These are phyloP conservation scores for Zymoseptoria tritici DNA, from an alignment of 2,329 filamentous ascomycete genomes.

Conservation along the genomic window DNA sequence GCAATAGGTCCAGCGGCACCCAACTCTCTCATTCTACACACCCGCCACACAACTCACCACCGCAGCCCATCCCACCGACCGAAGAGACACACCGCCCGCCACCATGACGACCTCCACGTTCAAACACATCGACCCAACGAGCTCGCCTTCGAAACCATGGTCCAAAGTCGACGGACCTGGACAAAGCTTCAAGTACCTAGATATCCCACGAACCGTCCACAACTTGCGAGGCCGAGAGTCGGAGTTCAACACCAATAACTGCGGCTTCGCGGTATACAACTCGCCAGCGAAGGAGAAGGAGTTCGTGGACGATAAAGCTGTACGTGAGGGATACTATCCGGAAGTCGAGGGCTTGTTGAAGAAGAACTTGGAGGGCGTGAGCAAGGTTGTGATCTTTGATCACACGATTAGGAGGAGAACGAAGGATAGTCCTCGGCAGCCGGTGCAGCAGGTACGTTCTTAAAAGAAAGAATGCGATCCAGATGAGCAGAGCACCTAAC, in stretches of 20 bases:
- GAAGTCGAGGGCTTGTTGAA: slow-evolving; percentile 53
- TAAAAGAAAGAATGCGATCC: background rate
- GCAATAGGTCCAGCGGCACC: background rate
- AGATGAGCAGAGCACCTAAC: background rate
- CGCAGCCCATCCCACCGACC: background rate
- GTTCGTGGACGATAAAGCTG: slow-evolving; percentile 49
- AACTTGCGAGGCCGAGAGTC: slow-evolving; percentile 45
- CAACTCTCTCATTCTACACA: background rate
- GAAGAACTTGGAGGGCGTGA: slow-evolving; percentile 46
- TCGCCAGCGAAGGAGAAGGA: slow-evolving; percentile 45
- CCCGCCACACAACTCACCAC: background rate
- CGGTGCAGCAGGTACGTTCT: slow-evolving; percentile 47
- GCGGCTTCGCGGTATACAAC: slow-evolving; percentile 50
- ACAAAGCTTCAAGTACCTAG: slow-evolving; percentile 43
- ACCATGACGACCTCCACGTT: slow-evolving; percentile 54
- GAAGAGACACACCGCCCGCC: background rate
- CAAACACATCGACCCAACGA: slow-evolving; percentile 53
- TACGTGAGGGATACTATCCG: slow-evolving; percentile 51
- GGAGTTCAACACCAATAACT: slow-evolving; percentile 49
- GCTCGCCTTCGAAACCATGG: slow-evolving; percentile 49
- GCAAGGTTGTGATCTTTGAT: slow-evolving; percentile 61
- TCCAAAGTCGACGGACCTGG: slow-evolving; percentile 55
- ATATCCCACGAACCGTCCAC: slow-evolving; percentile 42
- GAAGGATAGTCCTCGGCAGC: slow-evolving; percentile 49
- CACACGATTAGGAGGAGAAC: slow-evolving; percentile 57